Conservation (phyloP, 2,329 filamentous ascomycete genomes). For the Beauveria brongniartii region DNA sequence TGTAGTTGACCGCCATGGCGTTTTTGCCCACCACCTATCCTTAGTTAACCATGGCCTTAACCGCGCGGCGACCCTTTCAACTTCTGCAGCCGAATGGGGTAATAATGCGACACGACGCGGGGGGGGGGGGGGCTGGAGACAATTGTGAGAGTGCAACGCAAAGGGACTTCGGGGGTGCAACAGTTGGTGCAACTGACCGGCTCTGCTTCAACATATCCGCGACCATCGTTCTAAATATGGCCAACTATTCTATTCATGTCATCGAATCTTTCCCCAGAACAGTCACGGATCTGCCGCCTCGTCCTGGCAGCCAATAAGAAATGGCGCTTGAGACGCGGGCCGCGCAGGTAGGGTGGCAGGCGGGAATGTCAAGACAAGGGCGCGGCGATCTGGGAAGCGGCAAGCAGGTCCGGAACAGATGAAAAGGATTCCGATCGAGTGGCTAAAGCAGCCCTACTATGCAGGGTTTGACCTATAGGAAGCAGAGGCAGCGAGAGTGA, state of each 20-base stretch:
- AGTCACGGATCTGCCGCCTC: neutral
- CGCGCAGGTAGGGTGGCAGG: neutral
- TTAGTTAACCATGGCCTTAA: neutral
- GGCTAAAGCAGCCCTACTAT: no score
- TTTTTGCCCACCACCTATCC: no score
- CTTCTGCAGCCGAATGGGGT: neutral
- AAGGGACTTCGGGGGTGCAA: neutral
- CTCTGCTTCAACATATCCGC: neutral
- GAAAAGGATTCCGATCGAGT: no score
- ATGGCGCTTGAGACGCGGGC: neutral
- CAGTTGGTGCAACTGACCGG: neutral
- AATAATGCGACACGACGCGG: neutral
- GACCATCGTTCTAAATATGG: no score
- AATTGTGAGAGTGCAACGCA: neutral
- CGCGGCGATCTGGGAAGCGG: neutral
- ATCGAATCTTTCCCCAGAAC: neutral
- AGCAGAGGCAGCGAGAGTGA: neutral
- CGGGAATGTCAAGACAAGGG: neutral
- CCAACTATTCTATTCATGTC: no score
- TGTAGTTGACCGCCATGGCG: neutral
- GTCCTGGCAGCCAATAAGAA: no score
- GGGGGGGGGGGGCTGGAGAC: neutral
- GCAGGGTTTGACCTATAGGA: neutral
- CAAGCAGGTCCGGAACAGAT: neutral
- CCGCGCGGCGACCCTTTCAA: neutral